Percentiles rank a stretch among this genome's conserved stretches.
These are phyloP conservation scores for Globisporangium lucens DNA, from an alignment of 352 stramenopile species.

Conservation along the genomic window DNA sequence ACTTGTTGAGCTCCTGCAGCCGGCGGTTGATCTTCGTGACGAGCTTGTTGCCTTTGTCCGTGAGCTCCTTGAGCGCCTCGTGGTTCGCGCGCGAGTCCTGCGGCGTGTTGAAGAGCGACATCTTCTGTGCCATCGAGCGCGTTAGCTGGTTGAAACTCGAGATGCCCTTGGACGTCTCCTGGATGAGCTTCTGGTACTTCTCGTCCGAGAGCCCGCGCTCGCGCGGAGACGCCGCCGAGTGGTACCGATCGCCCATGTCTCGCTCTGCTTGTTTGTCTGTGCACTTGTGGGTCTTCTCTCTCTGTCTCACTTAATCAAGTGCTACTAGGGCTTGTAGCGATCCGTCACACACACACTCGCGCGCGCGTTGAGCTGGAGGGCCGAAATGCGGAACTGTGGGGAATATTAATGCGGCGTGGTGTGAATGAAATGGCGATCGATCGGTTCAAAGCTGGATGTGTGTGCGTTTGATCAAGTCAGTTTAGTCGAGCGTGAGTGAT, in stretches of 20 bases:
- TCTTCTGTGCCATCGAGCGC: conserved; percentile 82
- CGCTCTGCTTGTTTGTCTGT: not conserved
- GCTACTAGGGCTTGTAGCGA: not conserved
- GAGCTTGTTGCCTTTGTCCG: conserved; percentile 82
- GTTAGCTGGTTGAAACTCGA: conserved; percentile 85
- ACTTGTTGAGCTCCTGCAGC: conserved; percentile 73
- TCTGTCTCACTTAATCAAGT: not conserved
- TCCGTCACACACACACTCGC: not conserved
- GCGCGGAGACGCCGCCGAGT: conserved; percentile 50
- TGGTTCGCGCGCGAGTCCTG: conserved; percentile 85
- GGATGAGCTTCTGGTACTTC: conserved; percentile 68
- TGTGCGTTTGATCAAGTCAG: not conserved
- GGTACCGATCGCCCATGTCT: conserved; percentile 68
- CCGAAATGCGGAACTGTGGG: not conserved
- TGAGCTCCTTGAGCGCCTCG: conserved; percentile 73
- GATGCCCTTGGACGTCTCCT: conserved; percentile 84
- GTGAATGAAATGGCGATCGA: not conserved
- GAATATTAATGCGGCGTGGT: not conserved
- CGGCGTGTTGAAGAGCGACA: conserved; percentile 81
- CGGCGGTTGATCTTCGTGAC: conserved; percentile 75
- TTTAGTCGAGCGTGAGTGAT: not conserved
- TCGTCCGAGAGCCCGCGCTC: conserved; percentile 50
- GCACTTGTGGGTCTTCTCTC: not conserved
- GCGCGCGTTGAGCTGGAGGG: not conserved
- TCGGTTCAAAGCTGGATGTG: not conserved